phyloP scores from a whole-genome alignment of 768 basidiomycete species.

The Candolleomyces efflorescens region DNA sequence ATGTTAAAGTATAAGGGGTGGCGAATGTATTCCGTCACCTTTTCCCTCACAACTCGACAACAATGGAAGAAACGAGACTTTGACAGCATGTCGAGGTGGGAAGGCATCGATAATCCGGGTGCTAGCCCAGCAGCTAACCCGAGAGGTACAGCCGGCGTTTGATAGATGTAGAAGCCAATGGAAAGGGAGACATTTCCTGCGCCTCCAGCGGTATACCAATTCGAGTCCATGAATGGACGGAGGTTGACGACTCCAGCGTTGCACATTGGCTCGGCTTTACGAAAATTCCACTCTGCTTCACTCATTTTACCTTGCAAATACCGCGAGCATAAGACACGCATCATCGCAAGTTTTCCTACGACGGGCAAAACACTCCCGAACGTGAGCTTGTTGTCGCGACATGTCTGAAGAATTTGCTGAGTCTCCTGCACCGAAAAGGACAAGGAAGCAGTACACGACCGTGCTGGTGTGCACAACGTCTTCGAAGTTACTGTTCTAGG shows the following conservation, averaged over 20 bases:
- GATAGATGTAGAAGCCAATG: constrained; percentile 39
- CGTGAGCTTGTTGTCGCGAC: constrained; percentile 39
- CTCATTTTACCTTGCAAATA: constrained; percentile 45
- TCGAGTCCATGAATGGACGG: constrained; percentile 41
- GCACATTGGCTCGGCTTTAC: constrained; percentile 45
- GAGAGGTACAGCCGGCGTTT: constrained; percentile 45
- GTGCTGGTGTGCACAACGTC: constrained; percentile 33
- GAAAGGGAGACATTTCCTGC: constrained; percentile 35
- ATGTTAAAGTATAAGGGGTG: constrained; percentile 49
- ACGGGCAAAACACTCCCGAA: constrained; percentile 48
- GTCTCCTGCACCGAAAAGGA: constrained; percentile 28
- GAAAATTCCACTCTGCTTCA: constrained; percentile 48
- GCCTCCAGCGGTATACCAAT: constrained; percentile 46
- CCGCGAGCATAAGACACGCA: constrained; percentile 44
- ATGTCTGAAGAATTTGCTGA: constrained; percentile 29
- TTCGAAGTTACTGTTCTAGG: constrained; percentile 36
- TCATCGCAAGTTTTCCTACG: constrained; percentile 48
- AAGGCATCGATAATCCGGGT: constrained; percentile 35
- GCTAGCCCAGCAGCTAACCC: constrained; percentile 21
- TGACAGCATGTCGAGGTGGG: constrained; percentile 38
- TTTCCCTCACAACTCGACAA: constrained; percentile 30
- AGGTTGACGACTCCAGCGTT: constrained; percentile 48
- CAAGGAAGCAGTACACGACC: constrained; percentile 19
- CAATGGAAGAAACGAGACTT: constrained; percentile 43
- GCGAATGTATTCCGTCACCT: constrained; percentile 26